These are phyloP conservation scores for Castanopsis chinensis DNA, from an alignment of 306 rosid genomes.

Conservation along the genomic window DNA sequence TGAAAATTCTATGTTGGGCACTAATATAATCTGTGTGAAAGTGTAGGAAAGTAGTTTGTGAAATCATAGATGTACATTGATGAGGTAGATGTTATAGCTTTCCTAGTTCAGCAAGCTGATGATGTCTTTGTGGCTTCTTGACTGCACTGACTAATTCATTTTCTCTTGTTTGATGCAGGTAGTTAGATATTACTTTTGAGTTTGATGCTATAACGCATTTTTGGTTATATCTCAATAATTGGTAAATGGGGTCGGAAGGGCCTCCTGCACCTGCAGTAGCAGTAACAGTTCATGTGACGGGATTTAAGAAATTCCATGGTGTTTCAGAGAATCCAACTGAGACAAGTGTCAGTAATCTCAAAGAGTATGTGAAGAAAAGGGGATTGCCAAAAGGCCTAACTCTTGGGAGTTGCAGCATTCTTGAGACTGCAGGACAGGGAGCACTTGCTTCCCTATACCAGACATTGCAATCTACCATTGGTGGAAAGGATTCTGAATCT, in stretches of 20 bases:
- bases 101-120: neutral
- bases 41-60: neutral
- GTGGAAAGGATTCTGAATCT: slow-evolving; percentile 49
- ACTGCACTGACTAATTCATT: neutral
- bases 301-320: slow-evolving; percentile 96
- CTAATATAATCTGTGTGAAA: neutral
- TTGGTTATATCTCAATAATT: no score
- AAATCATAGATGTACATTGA: neutral
- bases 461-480: slow-evolving; percentile 64
- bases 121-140: neutral
- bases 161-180: slow-evolving; percentile 13
- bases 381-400: slow-evolving; percentile 75
- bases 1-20: neutral
- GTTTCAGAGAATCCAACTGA: slow-evolving; percentile 95
- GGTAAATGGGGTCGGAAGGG: no score
- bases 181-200: no score
- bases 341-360: slow-evolving; percentile 56
- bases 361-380: slow-evolving; percentile 57
- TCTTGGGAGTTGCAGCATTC: slow-evolving; percentile 81
- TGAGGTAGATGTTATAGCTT: neutral
- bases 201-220: no score
- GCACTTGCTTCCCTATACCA: slow-evolving; percentile 49
- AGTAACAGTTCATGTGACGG: slow-evolving; percentile 76
- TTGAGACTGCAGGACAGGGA: slow-evolving; percentile 93
- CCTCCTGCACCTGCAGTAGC: slow-evolving; percentile 41